Conservation (phyloP, 805 yeast genomes). For the Saccharomycopsis sp. region DNA sequence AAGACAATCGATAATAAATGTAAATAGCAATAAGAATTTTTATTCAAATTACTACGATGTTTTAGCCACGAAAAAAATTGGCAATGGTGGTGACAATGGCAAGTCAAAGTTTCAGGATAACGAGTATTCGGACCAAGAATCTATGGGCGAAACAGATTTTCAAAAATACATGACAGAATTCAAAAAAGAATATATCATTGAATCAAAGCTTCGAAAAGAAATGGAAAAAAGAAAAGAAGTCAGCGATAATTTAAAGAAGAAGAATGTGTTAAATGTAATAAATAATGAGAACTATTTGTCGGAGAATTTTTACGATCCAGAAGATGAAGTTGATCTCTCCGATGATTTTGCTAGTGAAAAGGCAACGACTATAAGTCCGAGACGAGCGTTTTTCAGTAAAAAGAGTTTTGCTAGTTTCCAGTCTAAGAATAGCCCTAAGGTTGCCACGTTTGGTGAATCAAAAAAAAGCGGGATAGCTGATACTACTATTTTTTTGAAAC, state of each 20-base stretch:
- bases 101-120: neutral
- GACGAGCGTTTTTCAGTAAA: neutral
- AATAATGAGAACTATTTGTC: conserved; percentile 5
- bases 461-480: neutral
- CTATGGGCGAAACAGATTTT: conserved; percentile 13
- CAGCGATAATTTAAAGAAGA: neutral
- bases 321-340: neutral
- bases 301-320: conserved; percentile 9
- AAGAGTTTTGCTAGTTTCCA: conserved; percentile 10
- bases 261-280: conserved; percentile 8
- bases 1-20: conserved; percentile 5
- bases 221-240: conserved; percentile 5
- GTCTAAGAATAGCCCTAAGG: neutral
- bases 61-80: neutral
- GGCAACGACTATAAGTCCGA: neutral
- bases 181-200: conserved; percentile 15
- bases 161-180: conserved; percentile 18
- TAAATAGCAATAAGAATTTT: conserved; percentile 10
- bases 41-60: conserved; percentile 15
- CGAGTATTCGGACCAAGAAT: conserved; percentile 1
- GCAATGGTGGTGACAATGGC: neutral
- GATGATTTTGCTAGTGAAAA: neutral
- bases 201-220: conserved; percentile 5
- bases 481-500: neutral
- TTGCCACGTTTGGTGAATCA: neutral